Evolutionary conservation across 768 basidiomycete species (phyloP).

Genomic region (Fibroporia radiculosa): DNA sequence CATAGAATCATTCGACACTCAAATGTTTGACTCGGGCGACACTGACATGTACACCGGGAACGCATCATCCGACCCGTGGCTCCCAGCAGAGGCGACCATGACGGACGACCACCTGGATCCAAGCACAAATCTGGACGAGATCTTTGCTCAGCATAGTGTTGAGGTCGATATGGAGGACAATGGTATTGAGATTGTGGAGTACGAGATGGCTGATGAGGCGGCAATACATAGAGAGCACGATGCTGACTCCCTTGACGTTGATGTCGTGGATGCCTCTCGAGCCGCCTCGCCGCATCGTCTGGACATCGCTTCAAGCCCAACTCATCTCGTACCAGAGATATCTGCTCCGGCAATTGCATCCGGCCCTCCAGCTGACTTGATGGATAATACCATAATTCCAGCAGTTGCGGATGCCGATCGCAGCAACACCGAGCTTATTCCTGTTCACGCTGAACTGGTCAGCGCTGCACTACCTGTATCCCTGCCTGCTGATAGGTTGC

Average conservation of each 20-base stretch:
- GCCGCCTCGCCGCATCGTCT: constrained; percentile 19
- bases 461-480: no score
- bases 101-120: no score
- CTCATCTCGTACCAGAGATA: no score
- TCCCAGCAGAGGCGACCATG: constrained; percentile 48
- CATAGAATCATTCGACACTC: constrained; percentile 45
- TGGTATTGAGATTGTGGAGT: constrained; percentile 42
- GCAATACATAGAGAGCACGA: constrained; percentile 24
- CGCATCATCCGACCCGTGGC: constrained; percentile 38
- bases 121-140: constrained; percentile 18
- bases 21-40: constrained; percentile 56
- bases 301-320: no score
- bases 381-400: no score
- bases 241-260: constrained; percentile 36
- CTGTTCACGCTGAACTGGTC: no score
- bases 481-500: no score
- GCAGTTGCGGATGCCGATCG: no score
- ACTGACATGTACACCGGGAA: constrained; percentile 48
- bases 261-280: constrained; percentile 38
- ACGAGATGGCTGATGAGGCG: constrained; percentile 45
- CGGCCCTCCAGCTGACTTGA: no score
- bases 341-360: no score
- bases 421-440: no score
- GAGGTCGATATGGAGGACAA: constrained; percentile 65
- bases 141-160: constrained; percentile 32